phyloP scores from a whole-genome alignment of 129 eudicot species.

The Erigeron canadensis region DNA sequence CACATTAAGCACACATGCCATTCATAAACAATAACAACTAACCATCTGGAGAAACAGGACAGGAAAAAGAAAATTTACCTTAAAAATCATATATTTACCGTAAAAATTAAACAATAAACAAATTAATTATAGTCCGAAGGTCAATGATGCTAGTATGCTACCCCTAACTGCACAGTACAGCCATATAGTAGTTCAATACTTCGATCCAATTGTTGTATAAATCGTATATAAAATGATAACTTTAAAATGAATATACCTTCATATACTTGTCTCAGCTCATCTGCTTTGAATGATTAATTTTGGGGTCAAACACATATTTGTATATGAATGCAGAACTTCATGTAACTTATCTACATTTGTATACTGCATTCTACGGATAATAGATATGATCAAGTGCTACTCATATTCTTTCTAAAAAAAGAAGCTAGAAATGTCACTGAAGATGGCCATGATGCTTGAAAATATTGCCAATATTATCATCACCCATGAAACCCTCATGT shows the following conservation, averaged over 20 bases:
- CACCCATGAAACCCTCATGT: constrained; percentile 63
- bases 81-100: background rate
- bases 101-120: no score
- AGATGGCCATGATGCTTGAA: constrained; percentile 85
- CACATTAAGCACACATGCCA: no score
- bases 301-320: constrained; percentile 5
- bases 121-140: background rate
- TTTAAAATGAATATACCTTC: constrained; percentile 6
- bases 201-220: background rate
- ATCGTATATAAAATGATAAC: background rate
- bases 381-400: background rate
- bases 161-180: no score
- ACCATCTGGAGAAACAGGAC: background rate
- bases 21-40: background rate
- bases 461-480: constrained; percentile 81
- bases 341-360: constrained; percentile 22
- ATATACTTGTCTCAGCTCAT: constrained; percentile 2
- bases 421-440: constrained; percentile 63
- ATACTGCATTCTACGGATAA: background rate
- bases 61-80: no score
- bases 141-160: background rate
- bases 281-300: background rate
- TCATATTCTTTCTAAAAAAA: constrained; percentile 22
- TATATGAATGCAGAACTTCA: background rate
- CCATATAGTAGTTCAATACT: background rate